phyloP scores from a whole-genome alignment of 768 basidiomycete genomes.

The Mrakia frigida region DNA sequence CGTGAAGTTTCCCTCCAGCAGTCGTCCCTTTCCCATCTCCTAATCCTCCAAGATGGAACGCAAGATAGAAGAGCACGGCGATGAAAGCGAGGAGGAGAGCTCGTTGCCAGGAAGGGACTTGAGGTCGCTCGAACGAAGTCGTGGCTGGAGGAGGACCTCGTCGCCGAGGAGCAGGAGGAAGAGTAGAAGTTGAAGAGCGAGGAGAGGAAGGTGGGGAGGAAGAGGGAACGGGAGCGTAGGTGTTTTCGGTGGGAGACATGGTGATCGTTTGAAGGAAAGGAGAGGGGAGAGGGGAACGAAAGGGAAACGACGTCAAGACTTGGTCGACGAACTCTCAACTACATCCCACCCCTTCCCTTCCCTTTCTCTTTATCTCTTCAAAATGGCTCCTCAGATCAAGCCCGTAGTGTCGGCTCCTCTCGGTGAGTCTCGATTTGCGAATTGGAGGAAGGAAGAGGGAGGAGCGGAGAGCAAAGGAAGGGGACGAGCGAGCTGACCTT shows the following conservation, averaged over 20 bases:
- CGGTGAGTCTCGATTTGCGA: neutral
- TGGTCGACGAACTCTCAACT: neutral
- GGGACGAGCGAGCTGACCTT: neutral
- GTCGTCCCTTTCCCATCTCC: neutral
- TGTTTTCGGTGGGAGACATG: conserved; percentile 12
- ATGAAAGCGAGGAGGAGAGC: conserved; percentile 27
- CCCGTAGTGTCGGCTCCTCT: conserved; percentile 30
- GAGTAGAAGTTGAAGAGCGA: conserved; percentile 12
- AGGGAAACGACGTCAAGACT: neutral
- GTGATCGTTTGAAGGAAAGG: neutral
- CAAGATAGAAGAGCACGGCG: conserved; percentile 24
- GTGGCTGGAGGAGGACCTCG: neutral
- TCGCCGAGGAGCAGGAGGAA: neutral
- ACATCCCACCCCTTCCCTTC: neutral
- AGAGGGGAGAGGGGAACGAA: neutral
- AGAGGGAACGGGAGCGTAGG: conserved; percentile 11
- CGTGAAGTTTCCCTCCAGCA: neutral
- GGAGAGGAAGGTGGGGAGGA: conserved; percentile 1
- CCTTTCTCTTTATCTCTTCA: neutral
- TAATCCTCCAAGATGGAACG: conserved; percentile 11
- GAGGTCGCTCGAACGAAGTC: neutral
- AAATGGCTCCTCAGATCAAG: conserved; percentile 16
- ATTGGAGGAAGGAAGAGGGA: neutral
- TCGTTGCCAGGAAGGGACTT: conserved; percentile 5
- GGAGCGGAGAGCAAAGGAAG: neutral